Evolutionary conservation across 495 filamentous ascomycete species (phyloP), one percentile per base, ranked within the genome.

Genomic region (Pyrenula massariospora): DNA sequence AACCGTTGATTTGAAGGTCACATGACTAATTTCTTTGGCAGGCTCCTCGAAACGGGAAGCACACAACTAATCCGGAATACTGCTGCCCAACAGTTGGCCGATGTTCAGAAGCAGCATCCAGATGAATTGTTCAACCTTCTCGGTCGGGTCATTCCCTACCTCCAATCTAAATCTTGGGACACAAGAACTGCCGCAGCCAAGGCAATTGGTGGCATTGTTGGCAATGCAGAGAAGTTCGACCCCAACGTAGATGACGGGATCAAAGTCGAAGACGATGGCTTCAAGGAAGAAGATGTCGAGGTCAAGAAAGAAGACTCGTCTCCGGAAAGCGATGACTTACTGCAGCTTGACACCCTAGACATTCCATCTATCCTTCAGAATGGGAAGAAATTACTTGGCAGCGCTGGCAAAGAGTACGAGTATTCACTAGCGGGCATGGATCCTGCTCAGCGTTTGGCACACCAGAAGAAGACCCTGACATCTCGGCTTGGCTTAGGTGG

Each of bases 81-180:
- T 57, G 93, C 93, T 56, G 94, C 95, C 36, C 87, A 93, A 65
- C 93, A 98, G 73, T 81, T 98, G 42, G 92, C 88, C 36, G 93
- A 97, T 75, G 91, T 96, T 58, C 94, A 97, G 70, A 97, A 95
- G 66, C 85, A 91, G 60, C 94, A 97, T 65, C 93, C 94, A 0
- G 92, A 97, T 68, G 93, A 98, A 65, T 76, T 97, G 2, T 97
- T 96, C 70, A 96, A 97, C 62, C 78, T 98, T 8, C 78, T 98
- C n/a, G 89, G 89, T n/a, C 80, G 92, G 51, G 91, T 98, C 48
- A 81, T 97, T 19, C 91, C 94, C 1, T 96, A 94, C 69, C 79
- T 97, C 15, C 80, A 85, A 56, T 89, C 91, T 56, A 95, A 90
- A 66, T 89, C 88, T 57, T 98, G 93, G 93, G 93, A 98, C 60